A percentile compares a stretch with the other conserved stretches of the same genome.
These are phyloP conservation scores for Boletus mariae DNA, from an alignment of 1,284 basidiomycete species.

Conservation along the genomic window DNA sequence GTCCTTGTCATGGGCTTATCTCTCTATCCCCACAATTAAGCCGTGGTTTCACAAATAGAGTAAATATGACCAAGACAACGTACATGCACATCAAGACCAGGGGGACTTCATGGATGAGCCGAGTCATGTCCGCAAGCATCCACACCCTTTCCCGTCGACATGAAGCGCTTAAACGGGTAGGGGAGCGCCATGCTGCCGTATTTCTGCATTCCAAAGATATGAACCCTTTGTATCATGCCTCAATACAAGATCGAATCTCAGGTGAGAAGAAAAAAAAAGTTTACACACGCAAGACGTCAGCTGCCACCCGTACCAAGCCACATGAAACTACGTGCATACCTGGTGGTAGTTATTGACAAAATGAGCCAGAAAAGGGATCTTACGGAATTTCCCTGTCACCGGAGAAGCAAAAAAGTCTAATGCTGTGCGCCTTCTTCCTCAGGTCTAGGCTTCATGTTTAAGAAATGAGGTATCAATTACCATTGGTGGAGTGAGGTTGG, in stretches of 20 bases:
- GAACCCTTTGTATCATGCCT: conserved; percentile 4
- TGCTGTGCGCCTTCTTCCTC: conserved; percentile 22
- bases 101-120: conserved; percentile 1
- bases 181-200: conserved; percentile 10
- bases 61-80: background rate
- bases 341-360: conserved; percentile 1
- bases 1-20: background rate
- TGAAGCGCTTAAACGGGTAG: background rate
- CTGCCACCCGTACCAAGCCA: conserved; percentile 3
- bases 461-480: conserved; percentile 8
- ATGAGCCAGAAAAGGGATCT: conserved; percentile 9
- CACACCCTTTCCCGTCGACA: background rate
- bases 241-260: conserved; percentile 14
- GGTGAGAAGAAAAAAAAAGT: conserved; percentile 10
- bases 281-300: conserved; percentile 12
- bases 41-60: background rate
- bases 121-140: conserved; percentile 3
- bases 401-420: conserved; percentile 19
- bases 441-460: conserved; percentile 12
- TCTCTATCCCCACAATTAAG: background rate
- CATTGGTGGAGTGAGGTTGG: background rate
- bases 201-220: conserved; percentile 4
- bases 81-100: background rate
- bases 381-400: conserved; percentile 25
- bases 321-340: background rate